Conservation (phyloP, 345 rosid genomes). For the Sonneratia caseolaris region DNA sequence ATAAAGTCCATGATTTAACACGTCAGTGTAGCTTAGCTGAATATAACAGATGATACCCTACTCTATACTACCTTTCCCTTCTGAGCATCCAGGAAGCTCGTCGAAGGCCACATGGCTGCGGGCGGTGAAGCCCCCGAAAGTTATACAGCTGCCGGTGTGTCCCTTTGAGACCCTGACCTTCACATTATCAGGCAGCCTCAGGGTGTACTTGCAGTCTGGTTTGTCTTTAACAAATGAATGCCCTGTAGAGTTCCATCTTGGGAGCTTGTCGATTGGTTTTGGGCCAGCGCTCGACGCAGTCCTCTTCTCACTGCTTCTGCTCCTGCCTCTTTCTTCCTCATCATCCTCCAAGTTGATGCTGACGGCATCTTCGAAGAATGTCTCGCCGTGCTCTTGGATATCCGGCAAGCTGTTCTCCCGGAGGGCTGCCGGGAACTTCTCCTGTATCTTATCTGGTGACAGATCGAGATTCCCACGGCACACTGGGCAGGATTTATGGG, state of each 20-base stretch:
- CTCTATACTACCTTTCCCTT: background rate
- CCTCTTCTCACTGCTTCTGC: constrained; percentile 4
- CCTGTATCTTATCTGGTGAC: constrained; percentile 21
- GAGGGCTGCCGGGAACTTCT: constrained; percentile 20
- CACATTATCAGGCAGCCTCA: constrained; percentile 50
- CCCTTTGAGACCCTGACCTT: constrained; percentile 37
- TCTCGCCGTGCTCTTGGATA: constrained; percentile 5
- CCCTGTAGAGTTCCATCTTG: constrained; percentile 69
- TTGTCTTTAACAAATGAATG: constrained; percentile 41
- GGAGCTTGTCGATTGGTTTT: constrained; percentile 21
- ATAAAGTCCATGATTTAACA: background rate
- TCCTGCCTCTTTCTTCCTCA: constrained; percentile 8
- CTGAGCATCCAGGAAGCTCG: background rate
- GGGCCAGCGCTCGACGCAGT: background rate
- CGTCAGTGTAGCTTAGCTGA: too few relatives aligned
- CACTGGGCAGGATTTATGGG: constrained; percentile 74
- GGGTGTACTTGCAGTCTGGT: constrained; percentile 40
- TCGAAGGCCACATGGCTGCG: background rate
- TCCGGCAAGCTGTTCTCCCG: constrained; percentile 10
- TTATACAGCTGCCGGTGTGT: constrained; percentile 50
- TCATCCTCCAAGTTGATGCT: constrained; percentile 31
- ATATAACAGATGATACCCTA: background rate
- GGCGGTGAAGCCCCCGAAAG: constrained; percentile 36
- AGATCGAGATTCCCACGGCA: constrained; percentile 66
- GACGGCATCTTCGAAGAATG: constrained; percentile 15